Evolutionary conservation across 2,329 filamentous ascomycete genomes (phyloP).

Genomic region (Botrytis squamosa): DNA sequence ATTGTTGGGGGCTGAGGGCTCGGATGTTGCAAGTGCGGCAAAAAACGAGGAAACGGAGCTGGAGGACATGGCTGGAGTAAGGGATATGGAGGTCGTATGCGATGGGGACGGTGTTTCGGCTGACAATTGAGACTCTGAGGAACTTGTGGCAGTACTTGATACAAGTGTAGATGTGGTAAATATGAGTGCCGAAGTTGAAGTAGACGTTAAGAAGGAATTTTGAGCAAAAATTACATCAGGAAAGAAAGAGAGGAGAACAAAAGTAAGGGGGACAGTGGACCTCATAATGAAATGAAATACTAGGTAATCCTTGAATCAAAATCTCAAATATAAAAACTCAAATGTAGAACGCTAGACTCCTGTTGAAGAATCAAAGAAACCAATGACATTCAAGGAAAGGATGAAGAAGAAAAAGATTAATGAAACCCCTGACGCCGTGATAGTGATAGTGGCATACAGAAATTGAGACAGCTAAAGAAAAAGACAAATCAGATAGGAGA

Average conservation of each 20-base stretch:
- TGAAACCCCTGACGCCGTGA: slow-evolving; percentile 16
- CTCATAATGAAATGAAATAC: slow-evolving; percentile 9
- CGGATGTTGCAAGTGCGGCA: slow-evolving; percentile 34
- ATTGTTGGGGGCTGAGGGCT: slow-evolving; percentile 36
- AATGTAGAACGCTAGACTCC: not conserved
- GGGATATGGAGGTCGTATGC: slow-evolving; percentile 28
- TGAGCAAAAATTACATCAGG: slow-evolving; percentile 30
- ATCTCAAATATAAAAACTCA: not conserved
- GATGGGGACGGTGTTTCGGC: slow-evolving; percentile 25
- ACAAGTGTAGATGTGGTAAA: not conserved
- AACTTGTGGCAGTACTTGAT: not conserved
- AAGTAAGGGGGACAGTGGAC: not conserved
- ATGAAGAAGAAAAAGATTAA: not conserved
- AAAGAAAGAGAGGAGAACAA: slow-evolving; percentile 32
- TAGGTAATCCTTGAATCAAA: slow-evolving; percentile 1
- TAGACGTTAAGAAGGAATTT: slow-evolving; percentile 13
- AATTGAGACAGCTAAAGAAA: not conserved
- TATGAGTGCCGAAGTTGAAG: not conserved
- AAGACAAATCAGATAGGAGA: not conserved
- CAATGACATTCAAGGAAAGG: not conserved
- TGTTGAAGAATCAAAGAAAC: not conserved
- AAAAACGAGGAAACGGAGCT: slow-evolving; percentile 37
- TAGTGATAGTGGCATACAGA: slow-evolving; percentile 14
- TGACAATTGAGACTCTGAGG: slow-evolving; percentile 13
- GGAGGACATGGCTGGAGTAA: slow-evolving; percentile 39